phyloP scores from a whole-genome alignment of 192 early-diverging fungal species.

The Helicostylum pulchrum region DNA sequence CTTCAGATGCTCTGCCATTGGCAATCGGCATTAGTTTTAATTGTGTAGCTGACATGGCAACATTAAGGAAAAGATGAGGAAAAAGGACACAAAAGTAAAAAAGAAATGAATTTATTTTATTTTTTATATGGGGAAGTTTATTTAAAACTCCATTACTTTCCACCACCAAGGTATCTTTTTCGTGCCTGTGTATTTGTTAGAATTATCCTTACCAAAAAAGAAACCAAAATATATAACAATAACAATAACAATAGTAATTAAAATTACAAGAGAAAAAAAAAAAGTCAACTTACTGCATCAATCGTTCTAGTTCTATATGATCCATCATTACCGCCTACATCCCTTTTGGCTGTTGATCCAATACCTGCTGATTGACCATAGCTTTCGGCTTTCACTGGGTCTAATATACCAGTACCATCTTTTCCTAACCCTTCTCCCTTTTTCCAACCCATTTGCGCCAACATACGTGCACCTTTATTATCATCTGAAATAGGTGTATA shows the following conservation, averaged over 20 bases:
- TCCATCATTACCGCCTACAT: constrained; percentile 9
- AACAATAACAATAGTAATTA: neutral
- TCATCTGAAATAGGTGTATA: constrained; percentile 44
- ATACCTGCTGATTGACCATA: constrained; percentile 47
- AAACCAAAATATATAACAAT: too few relatives aligned
- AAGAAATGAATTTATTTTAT: too few relatives aligned
- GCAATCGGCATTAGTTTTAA: neutral
- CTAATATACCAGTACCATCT: constrained; percentile 82
- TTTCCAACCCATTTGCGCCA: constrained; percentile 88
- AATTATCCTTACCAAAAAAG: too few relatives aligned
- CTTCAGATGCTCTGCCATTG: constrained; percentile 9
- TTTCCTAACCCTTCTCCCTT: constrained; percentile 84
- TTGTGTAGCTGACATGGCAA: constrained; percentile 2
- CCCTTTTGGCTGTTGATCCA: constrained; percentile 32
- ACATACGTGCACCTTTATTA: constrained; percentile 65
- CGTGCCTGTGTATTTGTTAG: too few relatives aligned
- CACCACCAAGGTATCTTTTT: too few relatives aligned
- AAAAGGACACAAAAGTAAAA: neutral
- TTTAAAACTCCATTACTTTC: too few relatives aligned
- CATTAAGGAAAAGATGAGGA: neutral
- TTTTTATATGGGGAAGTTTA: too few relatives aligned
- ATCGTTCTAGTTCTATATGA: constrained; percentile 24
- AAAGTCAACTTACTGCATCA: constrained; percentile 21
- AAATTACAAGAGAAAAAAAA: neutral
- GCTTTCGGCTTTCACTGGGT: constrained; percentile 79